Base-by-base conservation (phyloP, 768 basidiomycete genomes). In the Suillus alpinus region DNA sequence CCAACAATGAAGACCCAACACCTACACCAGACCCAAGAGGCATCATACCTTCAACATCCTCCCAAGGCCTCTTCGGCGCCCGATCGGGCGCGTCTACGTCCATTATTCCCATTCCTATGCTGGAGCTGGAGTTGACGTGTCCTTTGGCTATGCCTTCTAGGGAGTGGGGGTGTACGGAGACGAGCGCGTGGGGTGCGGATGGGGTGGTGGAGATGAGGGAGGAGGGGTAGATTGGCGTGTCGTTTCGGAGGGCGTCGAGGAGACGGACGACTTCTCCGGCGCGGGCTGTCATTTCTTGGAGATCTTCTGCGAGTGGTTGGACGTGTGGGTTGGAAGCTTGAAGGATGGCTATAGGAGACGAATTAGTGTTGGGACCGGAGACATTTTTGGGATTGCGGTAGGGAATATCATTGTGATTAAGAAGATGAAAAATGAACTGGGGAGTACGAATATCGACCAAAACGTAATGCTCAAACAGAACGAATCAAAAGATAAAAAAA, bases 21-120 rank as follows among this genome's bases (percentile, higher is more conserved):
- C 46, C 46, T 26, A 23, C 59, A 20, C 51, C 40, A 5, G 4
- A 65, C 59, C 56, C 55, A 62, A 13, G 68, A 71, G 66, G 32
- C 68, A 68, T 8, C 69, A 67, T 46, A 66, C 63, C 13, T 72
- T 67, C 14, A 64, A 66, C n/a, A 63, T 91, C 90, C 72, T 91
- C 90, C 90, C 91, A 92, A 56, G 90, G 89, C 58, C 90, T 73
- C 68, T 91, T 92, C 18, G 88, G 89, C 3, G 86, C 81, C 29
- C 90, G 82, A 63, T 84, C 84, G 41, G 84, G 57, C 20, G 69
- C 56, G 57, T 73, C 72, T 7, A 71, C 63, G 53, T 73, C 72
- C 50, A 67, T 71, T 32, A 43, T 34, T 56, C 32, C 39, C 20
- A 52, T 72, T 23, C 52, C 52, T 16, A 53, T 8, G 13, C 34